Conservation (phyloP, 257 asterid species). For the Primulina huaijiensis region DNA sequence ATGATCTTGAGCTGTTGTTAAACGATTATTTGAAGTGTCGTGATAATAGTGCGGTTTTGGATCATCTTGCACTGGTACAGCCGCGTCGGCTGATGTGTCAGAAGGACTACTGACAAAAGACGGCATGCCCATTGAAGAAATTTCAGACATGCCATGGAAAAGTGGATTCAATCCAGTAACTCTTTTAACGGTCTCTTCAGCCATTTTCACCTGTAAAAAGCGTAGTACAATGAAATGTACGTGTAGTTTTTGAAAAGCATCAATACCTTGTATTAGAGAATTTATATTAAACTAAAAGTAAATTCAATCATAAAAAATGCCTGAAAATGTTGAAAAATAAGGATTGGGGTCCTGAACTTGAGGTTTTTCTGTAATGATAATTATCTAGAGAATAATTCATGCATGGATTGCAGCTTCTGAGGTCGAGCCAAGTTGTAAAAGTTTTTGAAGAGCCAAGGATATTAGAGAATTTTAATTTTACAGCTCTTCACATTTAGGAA, state of each 20-base stretch:
- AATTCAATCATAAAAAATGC: background rate
- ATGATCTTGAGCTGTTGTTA: slow-evolving; percentile 34
- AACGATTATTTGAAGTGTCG: slow-evolving; percentile 36
- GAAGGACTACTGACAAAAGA: slow-evolving; percentile 58
- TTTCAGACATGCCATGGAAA: slow-evolving; percentile 79
- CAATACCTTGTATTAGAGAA: too few relatives aligned
- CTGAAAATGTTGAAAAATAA: background rate
- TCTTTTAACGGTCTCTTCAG: slow-evolving; percentile 84
- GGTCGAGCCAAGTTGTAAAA: background rate
- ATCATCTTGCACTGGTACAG: slow-evolving; percentile 64
- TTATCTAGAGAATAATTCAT: too few relatives aligned
- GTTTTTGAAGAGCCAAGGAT: background rate
- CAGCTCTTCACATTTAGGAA: background rate
- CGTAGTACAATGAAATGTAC: background rate
- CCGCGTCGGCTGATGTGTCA: slow-evolving; percentile 61
- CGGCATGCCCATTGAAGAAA: slow-evolving; percentile 59
- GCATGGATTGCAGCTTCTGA: background rate
- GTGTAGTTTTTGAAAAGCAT: too few relatives aligned
- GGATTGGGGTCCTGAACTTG: background rate
- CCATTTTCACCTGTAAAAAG: slow-evolving; percentile 78
- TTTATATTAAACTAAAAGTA: background rate
- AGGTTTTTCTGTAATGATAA: background rate
- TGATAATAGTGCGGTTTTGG: slow-evolving; percentile 53
- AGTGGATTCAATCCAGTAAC: slow-evolving; percentile 79
- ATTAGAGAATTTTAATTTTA: background rate